Conservation (phyloP, 2,329 filamentous ascomycete genomes). For the Scedosporium minutisporum region DNA sequence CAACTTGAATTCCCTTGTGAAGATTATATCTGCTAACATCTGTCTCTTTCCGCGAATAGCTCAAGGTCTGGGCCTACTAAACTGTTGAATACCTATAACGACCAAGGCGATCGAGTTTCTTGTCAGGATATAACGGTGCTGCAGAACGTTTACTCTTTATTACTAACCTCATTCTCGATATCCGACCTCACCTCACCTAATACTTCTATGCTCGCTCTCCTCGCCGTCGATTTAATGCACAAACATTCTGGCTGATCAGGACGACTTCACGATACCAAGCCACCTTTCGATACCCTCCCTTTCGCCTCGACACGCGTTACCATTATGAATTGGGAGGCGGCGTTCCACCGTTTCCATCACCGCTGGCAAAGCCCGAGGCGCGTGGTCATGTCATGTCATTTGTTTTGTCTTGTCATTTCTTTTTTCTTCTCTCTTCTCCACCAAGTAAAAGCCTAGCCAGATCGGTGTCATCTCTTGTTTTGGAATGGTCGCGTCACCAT, state of each 20-base stretch:
- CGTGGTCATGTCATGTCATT: neutral
- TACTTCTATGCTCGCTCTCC: conserved; percentile 6
- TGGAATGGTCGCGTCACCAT: neutral
- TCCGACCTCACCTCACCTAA: conserved; percentile 7
- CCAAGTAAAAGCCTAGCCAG: conserved; percentile 1
- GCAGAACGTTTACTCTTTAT: conserved; percentile 5
- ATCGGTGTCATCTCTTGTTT: neutral
- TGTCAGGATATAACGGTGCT: conserved; percentile 6
- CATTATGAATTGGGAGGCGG: neutral
- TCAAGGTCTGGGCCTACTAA: conserved; percentile 84
- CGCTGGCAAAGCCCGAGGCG: neutral
- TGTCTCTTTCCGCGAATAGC: conserved; percentile 34
- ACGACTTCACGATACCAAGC: conserved; percentile 7
- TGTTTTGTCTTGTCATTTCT: neutral
- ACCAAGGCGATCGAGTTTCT: conserved; percentile 1
- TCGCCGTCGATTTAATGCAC: conserved; percentile 5
- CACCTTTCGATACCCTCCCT: neutral
- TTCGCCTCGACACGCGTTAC: neutral
- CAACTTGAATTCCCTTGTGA: conserved; percentile 27
- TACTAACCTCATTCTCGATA: conserved; percentile 9
- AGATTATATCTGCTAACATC: conserved; percentile 27
- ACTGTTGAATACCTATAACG: conserved; percentile 1
- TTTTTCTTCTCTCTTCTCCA: neutral
- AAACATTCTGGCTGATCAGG: neutral
- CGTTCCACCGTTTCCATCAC: neutral